Conservation (phyloP, 2,329 filamentous ascomycete genomes). For the Penicillium psychrosexuale region DNA sequence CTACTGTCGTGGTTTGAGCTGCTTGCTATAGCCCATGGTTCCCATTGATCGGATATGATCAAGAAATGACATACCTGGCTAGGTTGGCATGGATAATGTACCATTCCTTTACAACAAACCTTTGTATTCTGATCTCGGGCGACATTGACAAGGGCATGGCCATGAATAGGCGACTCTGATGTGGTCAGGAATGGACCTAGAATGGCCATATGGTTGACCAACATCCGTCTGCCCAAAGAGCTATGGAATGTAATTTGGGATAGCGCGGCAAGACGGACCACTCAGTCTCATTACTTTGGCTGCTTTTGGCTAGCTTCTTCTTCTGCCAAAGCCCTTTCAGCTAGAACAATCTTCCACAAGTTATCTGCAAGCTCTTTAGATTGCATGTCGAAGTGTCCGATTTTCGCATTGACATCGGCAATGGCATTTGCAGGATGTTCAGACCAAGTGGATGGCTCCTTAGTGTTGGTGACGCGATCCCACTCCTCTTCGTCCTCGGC, state of each 20-base stretch:
- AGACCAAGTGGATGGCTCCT: conserved; percentile 26
- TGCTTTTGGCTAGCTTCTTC: conserved; percentile 15
- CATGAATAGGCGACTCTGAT: neutral
- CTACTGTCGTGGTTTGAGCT: neutral
- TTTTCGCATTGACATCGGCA: conserved; percentile 22
- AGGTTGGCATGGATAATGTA: neutral
- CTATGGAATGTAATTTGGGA: neutral
- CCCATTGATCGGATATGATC: neutral
- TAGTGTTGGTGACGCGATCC: conserved; percentile 34
- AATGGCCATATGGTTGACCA: neutral
- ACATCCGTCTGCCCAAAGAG: neutral
- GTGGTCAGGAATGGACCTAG: too few relatives aligned
- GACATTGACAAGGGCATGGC: neutral
- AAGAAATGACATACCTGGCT: neutral
- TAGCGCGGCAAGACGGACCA: neutral
- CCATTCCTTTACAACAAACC: neutral
- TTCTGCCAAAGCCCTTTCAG: conserved; percentile 36
- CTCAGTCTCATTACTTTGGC: conserved; percentile 1
- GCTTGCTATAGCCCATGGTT: neutral
- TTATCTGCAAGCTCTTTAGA: conserved; percentile 30
- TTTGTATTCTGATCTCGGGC: neutral
- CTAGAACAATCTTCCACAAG: conserved; percentile 43
- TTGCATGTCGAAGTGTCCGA: conserved; percentile 27
- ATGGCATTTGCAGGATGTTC: conserved; percentile 19
- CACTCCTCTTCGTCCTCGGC: conserved; percentile 44